Evolutionary conservation across 2,329 filamentous ascomycete species (phyloP).

Genomic region (Pleomassaria siparia): DNA sequence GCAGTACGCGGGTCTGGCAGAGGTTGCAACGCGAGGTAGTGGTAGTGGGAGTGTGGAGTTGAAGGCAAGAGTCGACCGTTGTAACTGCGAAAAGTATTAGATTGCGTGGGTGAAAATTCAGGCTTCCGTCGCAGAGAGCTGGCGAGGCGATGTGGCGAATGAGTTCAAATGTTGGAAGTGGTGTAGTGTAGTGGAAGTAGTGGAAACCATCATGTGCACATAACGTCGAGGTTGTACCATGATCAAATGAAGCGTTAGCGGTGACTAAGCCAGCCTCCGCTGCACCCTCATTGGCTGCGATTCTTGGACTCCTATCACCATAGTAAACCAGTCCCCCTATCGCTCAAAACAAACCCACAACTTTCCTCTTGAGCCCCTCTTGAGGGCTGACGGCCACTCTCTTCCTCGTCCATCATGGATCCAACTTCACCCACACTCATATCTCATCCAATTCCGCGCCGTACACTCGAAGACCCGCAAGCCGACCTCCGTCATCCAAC

Average conservation of each 20-base stretch:
- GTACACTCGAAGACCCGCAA: slow-evolving; percentile 20
- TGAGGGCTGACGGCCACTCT: slow-evolving; percentile 7
- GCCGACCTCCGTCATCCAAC: slow-evolving; percentile 54
- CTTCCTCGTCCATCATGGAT: slow-evolving; percentile 21
- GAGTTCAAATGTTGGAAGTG: no score
- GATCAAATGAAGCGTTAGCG: no score
- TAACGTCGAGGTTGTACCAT: background rate
- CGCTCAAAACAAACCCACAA: background rate
- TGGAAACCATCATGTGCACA: no score
- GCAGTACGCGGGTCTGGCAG: no score
- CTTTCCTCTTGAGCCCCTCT: background rate
- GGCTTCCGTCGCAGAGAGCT: no score
- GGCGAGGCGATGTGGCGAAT: no score
- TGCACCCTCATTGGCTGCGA: background rate
- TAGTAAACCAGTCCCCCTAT: background rate
- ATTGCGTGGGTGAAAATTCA: no score
- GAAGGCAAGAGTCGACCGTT: no score
- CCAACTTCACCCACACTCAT: slow-evolving; percentile 21
- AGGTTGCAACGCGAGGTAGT: no score
- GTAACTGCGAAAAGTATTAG: no score
- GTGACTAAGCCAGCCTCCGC: background rate
- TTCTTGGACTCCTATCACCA: background rate
- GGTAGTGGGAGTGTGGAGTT: no score
- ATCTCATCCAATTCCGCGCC: slow-evolving; percentile 22
- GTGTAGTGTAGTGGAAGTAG: no score